Evolutionary conservation across 2,329 filamentous ascomycete species (phyloP).

Genomic region (Diaporthe sp.): DNA sequence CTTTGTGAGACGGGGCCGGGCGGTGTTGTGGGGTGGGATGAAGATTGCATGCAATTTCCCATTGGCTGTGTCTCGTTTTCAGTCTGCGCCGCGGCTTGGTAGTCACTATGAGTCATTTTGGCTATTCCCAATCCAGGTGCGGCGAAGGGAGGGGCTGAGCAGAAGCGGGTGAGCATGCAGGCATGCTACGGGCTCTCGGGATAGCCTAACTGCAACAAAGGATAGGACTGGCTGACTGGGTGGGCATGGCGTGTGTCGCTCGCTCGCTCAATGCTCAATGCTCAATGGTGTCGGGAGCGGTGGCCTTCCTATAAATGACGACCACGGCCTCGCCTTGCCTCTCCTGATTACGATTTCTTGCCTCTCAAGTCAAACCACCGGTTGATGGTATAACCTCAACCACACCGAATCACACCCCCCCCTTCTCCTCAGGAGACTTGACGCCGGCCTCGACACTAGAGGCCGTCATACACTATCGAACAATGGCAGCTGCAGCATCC

Average conservation of each 20-base stretch:
- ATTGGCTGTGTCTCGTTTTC: slow-evolving; percentile 24
- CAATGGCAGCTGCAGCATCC: slow-evolving; percentile 47
- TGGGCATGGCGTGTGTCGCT: neutral
- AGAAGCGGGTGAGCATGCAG: neutral
- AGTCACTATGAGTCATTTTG: slow-evolving; percentile 38
- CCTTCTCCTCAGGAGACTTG: slow-evolving; percentile 22
- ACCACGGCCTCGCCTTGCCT: slow-evolving; percentile 9
- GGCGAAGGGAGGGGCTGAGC: slow-evolving; percentile 13
- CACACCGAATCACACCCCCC: neutral
- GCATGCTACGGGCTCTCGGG: neutral
- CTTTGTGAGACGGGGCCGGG: neutral
- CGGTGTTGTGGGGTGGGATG: neutral
- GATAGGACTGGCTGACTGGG: neutral
- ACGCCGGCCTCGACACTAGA: slow-evolving; percentile 48
- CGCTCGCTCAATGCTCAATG: neutral
- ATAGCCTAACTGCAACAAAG: neutral
- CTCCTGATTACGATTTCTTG: neutral
- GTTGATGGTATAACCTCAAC: slow-evolving; percentile 36
- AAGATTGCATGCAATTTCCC: neutral
- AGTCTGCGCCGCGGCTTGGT: slow-evolving; percentile 12
- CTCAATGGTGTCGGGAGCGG: neutral
- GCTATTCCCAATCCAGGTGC: slow-evolving; percentile 23
- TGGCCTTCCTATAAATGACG: slow-evolving; percentile 4
- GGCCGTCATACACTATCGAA: slow-evolving; percentile 49
- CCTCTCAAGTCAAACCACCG: slow-evolving; percentile 2